Percentiles rank a stretch among this genome's conserved stretches.
Conservation (phyloP, 768 basidiomycete species). For the Termitomyces eurrhizus region DNA sequence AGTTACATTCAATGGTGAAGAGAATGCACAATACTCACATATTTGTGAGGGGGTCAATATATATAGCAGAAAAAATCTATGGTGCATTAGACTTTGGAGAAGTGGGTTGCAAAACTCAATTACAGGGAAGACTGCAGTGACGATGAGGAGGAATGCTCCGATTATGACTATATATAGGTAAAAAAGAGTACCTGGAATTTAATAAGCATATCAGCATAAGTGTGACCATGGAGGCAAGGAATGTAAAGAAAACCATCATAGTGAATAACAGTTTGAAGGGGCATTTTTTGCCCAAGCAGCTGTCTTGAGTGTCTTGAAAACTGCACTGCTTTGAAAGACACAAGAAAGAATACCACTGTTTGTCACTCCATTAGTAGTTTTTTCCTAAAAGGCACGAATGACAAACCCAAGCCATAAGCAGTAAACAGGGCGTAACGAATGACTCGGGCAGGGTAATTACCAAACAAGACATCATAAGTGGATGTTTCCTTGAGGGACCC, state of each 20-base stretch:
- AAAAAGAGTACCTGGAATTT: neutral
- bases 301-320: neutral
- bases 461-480: neutral
- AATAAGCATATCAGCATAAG: neutral
- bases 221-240: neutral
- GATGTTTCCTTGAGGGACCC: too few species aligned
- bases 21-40: neutral
- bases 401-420: neutral
- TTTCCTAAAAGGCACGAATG: neutral
- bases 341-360: neutral
- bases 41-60: neutral
- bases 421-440: neutral
- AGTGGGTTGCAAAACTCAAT: neutral
- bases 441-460: neutral
- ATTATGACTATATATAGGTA: neutral
- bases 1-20: neutral
- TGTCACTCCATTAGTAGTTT: neutral
- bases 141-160: neutral
- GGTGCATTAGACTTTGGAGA: neutral
- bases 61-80: neutral
- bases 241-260: neutral
- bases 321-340: neutral
- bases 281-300: neutral
- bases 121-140: neutral
- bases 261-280: neutral